Evolutionary conservation across 2,329 filamentous ascomycete genomes (phyloP).

Genomic region (Aureobasidium melanogenum): DNA sequence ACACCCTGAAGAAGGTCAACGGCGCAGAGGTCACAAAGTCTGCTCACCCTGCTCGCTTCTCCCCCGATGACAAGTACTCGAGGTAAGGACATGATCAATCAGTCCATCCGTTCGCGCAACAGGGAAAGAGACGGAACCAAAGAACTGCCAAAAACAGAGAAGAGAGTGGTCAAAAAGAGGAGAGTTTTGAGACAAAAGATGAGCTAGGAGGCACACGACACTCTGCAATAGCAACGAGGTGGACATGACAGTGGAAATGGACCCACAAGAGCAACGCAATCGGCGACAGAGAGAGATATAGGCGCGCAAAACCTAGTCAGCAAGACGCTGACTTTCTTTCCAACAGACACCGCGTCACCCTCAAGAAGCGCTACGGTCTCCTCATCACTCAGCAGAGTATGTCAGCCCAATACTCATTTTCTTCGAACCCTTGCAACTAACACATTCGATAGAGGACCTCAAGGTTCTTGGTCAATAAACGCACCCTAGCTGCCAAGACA

Average conservation of each 20-base stretch:
- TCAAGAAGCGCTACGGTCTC: slow-evolving; percentile 88
- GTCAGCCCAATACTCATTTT: neutral
- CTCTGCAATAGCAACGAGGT: too few relatives aligned
- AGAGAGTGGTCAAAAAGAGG: neutral
- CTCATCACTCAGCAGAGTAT: slow-evolving; percentile 63
- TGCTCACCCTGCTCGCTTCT: slow-evolving; percentile 92
- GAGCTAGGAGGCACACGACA: neutral
- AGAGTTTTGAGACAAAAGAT: neutral
- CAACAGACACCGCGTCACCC: slow-evolving; percentile 73
- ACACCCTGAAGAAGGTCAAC: slow-evolving; percentile 86
- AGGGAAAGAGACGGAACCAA: neutral
- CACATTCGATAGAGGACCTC: slow-evolving; percentile 6
- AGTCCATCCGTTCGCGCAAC: neutral
- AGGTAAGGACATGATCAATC: slow-evolving; percentile 34
- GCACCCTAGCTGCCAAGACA: neutral
- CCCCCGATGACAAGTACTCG: slow-evolving; percentile 97
- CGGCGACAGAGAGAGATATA: neutral
- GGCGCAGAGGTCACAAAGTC: slow-evolving; percentile 85
- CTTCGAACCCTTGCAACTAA: neutral
- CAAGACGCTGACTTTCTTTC: neutral
- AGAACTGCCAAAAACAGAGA: neutral
- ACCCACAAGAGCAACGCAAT: neutral
- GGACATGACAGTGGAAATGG: too few relatives aligned
- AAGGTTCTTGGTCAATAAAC: slow-evolving; percentile 14
- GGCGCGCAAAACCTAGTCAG: neutral